Evolutionary conservation across 148 eudicot genomes (phyloP), one percentile per base, ranked within the genome.

Genomic region (Camellia japonica): DNA sequence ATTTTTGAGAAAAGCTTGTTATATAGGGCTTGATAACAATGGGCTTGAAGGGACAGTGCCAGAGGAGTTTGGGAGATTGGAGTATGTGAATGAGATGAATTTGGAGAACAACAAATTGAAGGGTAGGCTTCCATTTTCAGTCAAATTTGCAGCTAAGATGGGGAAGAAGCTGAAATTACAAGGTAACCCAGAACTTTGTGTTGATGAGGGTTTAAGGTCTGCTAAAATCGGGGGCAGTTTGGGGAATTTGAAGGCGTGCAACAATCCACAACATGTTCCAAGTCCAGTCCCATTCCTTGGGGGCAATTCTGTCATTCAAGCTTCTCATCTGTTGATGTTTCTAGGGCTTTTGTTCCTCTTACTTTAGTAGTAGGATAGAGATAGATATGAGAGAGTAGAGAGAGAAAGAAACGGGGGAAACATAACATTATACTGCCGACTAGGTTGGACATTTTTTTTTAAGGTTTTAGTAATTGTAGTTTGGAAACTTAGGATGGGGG

Each of bases 21-120:
- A 87, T 47, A 74, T 94, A 16, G 87, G 87, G 71, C 88, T 94
- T 44, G 97, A 94, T 43, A 90, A 86, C 62, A 94, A 94, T 79
- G 82, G 82, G 81, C 89, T 94, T 23, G 89, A 85, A 46, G 97
- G 98, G 71, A 44, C 43, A 62, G 81, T 94, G 59, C 98, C 98
- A 0, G 68, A 81, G 71, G 98, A 91, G 83, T 89, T 94, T 64
- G 97, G 86, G 41, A n/a, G 74, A 38, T 83, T 94, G 84, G 84
- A 76, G 38, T 62, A 64, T 47, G 76, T 93, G 66, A 85, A 83
- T 78, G 98, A 94, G 85, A n/a, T 94, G 81, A 87, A 92, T 80
- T 80, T 94, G 77, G 85, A 80, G 76, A 92, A 91, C 82, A 94
- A 94, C 71, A 78, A 58, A 62, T 58, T 94, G 77, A 89, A 86